phyloP scores from a whole-genome alignment of 305 asterid genomes.

The Ajuga reptans region DNA sequence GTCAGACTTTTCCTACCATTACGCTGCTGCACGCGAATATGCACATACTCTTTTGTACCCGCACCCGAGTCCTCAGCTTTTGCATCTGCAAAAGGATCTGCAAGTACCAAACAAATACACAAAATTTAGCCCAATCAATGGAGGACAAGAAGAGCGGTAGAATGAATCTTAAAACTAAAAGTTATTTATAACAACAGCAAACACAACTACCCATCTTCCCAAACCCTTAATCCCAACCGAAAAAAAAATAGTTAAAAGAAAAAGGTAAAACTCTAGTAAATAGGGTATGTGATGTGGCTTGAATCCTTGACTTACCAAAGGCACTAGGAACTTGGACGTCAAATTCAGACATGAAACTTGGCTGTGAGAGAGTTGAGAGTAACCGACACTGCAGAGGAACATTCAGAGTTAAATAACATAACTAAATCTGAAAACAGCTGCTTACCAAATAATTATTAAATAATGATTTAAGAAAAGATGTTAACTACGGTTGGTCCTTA shows the following conservation, averaged over 20 bases:
- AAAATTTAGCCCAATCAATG: not conserved
- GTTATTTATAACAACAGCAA: not conserved
- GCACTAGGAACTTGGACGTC: conserved; percentile 60
- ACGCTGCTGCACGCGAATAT: conserved; percentile 76
- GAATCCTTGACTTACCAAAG: conserved; percentile 43
- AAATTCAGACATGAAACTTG: conserved; percentile 81
- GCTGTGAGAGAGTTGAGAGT: conserved; percentile 31
- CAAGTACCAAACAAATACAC: not conserved
- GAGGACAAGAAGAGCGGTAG: not conserved
- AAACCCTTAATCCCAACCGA: no score
- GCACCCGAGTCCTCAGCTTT: conserved; percentile 80
- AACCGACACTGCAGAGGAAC: conserved; percentile 19
- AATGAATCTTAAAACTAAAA: not conserved
- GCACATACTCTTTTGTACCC: conserved; percentile 77
- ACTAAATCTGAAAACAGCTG: not conserved
- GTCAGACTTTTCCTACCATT: conserved; percentile 86
- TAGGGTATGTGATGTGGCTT: not conserved
- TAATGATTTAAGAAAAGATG: not conserved
- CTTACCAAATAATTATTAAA: not conserved
- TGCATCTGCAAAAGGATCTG: conserved; percentile 93
- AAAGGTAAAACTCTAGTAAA: not conserved
- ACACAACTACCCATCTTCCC: not conserved
- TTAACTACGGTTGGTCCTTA: not conserved
- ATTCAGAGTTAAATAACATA: not conserved
- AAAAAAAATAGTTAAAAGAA: not conserved